Evolutionary conservation across 768 basidiomycete species (phyloP), one percentile per base, ranked within the genome.

Genomic region (Lanmaoa rubissima): DNA sequence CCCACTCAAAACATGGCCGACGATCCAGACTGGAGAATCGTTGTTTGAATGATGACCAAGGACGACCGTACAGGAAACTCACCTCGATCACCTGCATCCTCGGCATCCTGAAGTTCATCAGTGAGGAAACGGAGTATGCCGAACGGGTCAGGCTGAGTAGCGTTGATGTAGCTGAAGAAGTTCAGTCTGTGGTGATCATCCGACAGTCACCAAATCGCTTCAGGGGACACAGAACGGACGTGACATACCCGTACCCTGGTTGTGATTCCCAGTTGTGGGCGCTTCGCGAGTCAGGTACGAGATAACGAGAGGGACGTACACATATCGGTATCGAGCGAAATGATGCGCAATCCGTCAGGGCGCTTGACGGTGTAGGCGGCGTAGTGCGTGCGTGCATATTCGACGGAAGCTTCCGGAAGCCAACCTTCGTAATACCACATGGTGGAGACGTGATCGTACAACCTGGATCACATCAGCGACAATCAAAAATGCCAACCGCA

Each of bases 91-190:
- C 78, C 78, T 0, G 70, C 67, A 50, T 82, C 80, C 57, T 82
- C 81, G 0, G 80, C 78, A n/a, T 71, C 77, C 59, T 82, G 81
- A 11, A 82, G 73, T 51, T 81, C 81, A 40, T 80, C 76, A 2
- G 81, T 81, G 47, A 82, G 61, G 68, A 78, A 82, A 17, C 76
- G 70, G 40, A 82, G 69, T 70, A 81, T 79, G 16, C 81, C 81
- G 21, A 75, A 80, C 34, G 71, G 67, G 58, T 82, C 81, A 4
- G 75, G 70, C n/a, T 69, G 57, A 12, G 73, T 74, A 35, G 78
- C 67, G 61, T 82, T 81, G 61, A 82, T 74, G 58, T 77, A 82
- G 55, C 75, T 76, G 65, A 79, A 81, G 58, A 71, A 77, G 60
- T 82, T 82, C 17, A 70, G 63, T 21, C 76, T 76, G 57, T 53